A percentile compares a stretch with the other conserved stretches of the same genome.
Evolutionary conservation across 2,329 filamentous ascomycete genomes (phyloP).

Genomic region (Penicillium sp.): DNA sequence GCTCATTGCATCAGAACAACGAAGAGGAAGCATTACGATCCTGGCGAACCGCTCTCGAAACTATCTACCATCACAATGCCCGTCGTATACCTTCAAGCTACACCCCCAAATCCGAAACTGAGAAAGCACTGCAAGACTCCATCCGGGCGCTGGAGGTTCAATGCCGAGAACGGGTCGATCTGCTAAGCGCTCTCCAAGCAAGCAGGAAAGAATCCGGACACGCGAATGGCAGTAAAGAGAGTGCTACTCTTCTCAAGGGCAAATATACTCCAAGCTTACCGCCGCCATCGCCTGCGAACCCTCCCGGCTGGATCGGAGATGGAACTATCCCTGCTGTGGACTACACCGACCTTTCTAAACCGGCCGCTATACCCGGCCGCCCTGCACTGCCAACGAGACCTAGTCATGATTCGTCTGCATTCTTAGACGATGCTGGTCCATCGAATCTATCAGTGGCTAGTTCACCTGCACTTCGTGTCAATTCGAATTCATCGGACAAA

Average conservation of each 20-base stretch:
- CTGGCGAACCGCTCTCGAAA: constrained; percentile 84
- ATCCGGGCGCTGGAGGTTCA: constrained; percentile 80
- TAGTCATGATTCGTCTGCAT: constrained; percentile 22
- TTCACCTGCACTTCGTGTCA: constrained; percentile 25
- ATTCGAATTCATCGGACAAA: constrained; percentile 35
- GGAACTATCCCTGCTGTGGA: constrained; percentile 78
- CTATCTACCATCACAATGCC: constrained; percentile 83
- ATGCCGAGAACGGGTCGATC: constrained; percentile 87
- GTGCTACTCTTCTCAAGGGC: constrained; percentile 29
- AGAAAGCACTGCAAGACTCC: constrained; percentile 77
- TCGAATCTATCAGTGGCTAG: constrained; percentile 12
- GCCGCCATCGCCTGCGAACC: constrained; percentile 23
- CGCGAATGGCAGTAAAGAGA: constrained; percentile 22
- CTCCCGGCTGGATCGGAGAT: constrained; percentile 68
- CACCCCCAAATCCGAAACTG: constrained; percentile 73
- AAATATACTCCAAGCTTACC: constrained; percentile 24
- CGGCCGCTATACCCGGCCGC: constrained; percentile 57
- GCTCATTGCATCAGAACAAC: constrained; percentile 64
- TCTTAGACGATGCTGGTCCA: constrained; percentile 15
- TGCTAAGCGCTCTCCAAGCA: constrained; percentile 75
- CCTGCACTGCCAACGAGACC: constrained; percentile 22
- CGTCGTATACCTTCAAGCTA: constrained; percentile 70
- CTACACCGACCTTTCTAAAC: constrained; percentile 78
- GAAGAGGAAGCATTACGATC: constrained; percentile 86
- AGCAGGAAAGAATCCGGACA: constrained; percentile 53